Conservation (phyloP, 78 protist species). For the Polysphondylium violaceum region DNA sequence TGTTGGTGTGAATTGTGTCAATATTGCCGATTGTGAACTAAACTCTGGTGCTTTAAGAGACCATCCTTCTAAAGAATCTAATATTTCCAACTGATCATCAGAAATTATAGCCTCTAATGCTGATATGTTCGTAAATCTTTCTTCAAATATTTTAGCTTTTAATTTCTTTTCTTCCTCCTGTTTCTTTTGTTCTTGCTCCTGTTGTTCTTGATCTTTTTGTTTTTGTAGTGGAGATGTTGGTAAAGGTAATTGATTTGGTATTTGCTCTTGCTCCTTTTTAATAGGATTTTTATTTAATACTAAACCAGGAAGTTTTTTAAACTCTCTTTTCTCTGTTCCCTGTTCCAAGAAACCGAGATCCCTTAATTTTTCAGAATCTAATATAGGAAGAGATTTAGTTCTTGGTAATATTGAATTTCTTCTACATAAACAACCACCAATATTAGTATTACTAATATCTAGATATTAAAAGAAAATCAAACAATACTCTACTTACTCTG, state of each 20-base stretch:
- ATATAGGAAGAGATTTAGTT: too few relatives aligned
- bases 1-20: background rate
- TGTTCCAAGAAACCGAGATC: too few relatives aligned
- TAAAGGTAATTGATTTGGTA: background rate
- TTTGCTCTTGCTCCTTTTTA: background rate
- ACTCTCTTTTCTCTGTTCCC: too few relatives aligned
- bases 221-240: background rate
- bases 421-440: too few relatives aligned
- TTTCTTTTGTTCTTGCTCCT: background rate
- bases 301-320: too few relatives aligned
- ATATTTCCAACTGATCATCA: background rate
- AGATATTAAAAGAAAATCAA: too few relatives aligned
- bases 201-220: background rate
- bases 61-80: background rate
- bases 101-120: conserved; percentile 1
- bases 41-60: background rate
- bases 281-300: background rate
- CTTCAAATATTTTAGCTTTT: background rate
- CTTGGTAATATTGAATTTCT: too few relatives aligned
- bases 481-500: too few relatives aligned
- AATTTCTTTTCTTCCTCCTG: background rate
- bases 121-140: background rate
- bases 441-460: too few relatives aligned
- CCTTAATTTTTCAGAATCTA: too few relatives aligned
- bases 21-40: background rate